phyloP scores from a whole-genome alignment of 2,329 filamentous ascomycete genomes.

The Aspergillus glaucus region DNA sequence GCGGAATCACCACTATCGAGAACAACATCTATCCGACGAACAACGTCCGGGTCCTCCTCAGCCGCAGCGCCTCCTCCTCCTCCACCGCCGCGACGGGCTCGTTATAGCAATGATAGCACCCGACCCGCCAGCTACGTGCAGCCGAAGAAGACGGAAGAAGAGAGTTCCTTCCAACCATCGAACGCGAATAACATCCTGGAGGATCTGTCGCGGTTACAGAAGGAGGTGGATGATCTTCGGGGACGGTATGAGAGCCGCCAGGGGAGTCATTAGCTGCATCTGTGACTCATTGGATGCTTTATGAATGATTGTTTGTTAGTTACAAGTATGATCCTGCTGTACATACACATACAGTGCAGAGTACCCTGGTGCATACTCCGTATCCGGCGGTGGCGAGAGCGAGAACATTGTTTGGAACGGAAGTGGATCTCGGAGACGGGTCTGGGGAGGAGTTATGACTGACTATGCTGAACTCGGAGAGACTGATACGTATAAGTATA shows the following conservation, averaged over 20 bases:
- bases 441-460: too few species aligned
- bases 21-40: conserved; percentile 6
- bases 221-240: conserved; percentile 61
- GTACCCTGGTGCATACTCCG: too few species aligned
- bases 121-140: conserved; percentile 9
- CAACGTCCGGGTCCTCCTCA: conserved; percentile 1
- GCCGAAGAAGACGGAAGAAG: conserved; percentile 16
- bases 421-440: too few species aligned
- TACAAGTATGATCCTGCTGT: too few species aligned
- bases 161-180: conserved; percentile 27
- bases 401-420: too few species aligned
- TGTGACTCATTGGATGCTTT: too few species aligned
- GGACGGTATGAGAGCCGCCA: conserved; percentile 31
- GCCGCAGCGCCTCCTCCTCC: conserved; percentile 22
- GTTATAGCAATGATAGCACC: conserved; percentile 32
- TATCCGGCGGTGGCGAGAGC: too few species aligned
- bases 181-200: conserved; percentile 59
- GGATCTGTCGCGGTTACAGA: conserved; percentile 64
- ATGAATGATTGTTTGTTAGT: too few species aligned
- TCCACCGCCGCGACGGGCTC: conserved; percentile 43
- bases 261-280: conserved; percentile 15
- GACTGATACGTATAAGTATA: too few species aligned
- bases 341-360: too few species aligned
- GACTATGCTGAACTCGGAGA: too few species aligned
- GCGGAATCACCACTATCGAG: conserved; percentile 3